Conservation (phyloP, 2,329 filamentous ascomycete species). For the Hypoxylon sp. region DNA sequence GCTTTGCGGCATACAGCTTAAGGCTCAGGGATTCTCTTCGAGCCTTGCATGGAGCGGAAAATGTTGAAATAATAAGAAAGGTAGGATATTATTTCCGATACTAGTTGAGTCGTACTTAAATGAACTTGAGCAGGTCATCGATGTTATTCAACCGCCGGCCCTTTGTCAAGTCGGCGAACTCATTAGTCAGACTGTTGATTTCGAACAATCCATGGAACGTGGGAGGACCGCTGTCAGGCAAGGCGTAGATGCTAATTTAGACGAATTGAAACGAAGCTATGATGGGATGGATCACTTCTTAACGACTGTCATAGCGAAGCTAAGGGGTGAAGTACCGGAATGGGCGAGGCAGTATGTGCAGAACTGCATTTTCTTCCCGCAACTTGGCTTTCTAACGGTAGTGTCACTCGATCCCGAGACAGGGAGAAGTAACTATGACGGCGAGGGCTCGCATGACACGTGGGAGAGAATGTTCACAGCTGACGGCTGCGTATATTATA, state of each 20-base stretch:
- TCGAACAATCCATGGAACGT: slow-evolving; percentile 76
- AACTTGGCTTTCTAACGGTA: slow-evolving; percentile 87
- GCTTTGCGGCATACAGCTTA: slow-evolving; percentile 76
- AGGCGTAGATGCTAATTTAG: slow-evolving; percentile 77
- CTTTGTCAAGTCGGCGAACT: slow-evolving; percentile 67
- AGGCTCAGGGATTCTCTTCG: slow-evolving; percentile 72
- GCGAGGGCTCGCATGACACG: slow-evolving; percentile 61
- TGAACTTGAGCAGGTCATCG: slow-evolving; percentile 35
- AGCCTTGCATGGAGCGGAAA: slow-evolving; percentile 63
- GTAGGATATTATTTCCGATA: slow-evolving; percentile 46
- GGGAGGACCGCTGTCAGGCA: slow-evolving; percentile 76
- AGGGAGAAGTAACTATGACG: slow-evolving; percentile 69
- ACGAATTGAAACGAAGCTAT: slow-evolving; percentile 79
- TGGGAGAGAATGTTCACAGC: slow-evolving; percentile 85
- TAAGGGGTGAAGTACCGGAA: slow-evolving; percentile 70
- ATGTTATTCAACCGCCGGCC: slow-evolving; percentile 69
- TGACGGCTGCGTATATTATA: slow-evolving; percentile 80
- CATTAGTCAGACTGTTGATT: slow-evolving; percentile 80
- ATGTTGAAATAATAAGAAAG: slow-evolving; percentile 62
- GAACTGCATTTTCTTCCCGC: slow-evolving; percentile 90
- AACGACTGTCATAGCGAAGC: slow-evolving; percentile 69
- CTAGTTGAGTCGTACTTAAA: slow-evolving; percentile 9
- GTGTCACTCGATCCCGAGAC: slow-evolving; percentile 69
- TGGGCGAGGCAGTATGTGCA: slow-evolving; percentile 62
- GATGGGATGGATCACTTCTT: slow-evolving; percentile 80